Conservation (phyloP, 2,329 filamentous ascomycete genomes). For the Zarea fungicola region DNA sequence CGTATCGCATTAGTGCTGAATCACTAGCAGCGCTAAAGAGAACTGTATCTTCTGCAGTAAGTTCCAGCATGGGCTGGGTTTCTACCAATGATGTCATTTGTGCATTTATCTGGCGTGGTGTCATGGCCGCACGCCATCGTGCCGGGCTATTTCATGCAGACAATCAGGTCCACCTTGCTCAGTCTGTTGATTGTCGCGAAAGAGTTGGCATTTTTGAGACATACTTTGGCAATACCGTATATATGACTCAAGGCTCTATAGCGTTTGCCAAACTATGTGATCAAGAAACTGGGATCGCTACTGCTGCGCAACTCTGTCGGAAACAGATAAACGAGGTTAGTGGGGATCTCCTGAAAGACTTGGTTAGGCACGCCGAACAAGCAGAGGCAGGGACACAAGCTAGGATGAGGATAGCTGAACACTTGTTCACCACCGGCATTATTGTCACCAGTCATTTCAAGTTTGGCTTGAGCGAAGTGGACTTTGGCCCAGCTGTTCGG, state of each 20-base stretch:
- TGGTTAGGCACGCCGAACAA: neutral
- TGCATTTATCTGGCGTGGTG: neutral
- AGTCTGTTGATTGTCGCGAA: neutral
- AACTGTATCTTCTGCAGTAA: neutral
- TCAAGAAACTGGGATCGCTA: neutral
- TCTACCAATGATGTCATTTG: neutral
- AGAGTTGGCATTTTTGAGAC: neutral
- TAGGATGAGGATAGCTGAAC: neutral
- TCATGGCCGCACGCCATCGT: neutral
- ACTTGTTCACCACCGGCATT: neutral
- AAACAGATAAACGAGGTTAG: neutral
- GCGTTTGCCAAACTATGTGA: neutral
- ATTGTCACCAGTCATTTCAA: neutral
- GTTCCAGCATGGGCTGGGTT: neutral
- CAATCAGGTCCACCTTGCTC: neutral
- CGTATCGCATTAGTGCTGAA: neutral
- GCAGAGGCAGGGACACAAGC: no score
- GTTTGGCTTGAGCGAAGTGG: neutral
- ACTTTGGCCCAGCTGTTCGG: neutral
- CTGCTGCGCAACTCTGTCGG: neutral
- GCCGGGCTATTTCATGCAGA: neutral
- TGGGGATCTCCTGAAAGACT: neutral
- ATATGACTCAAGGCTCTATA: neutral
- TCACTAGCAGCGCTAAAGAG: neutral
- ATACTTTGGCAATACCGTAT: neutral